Conservation (phyloP, 805 yeast species). For the Saturnispora galanensis region DNA sequence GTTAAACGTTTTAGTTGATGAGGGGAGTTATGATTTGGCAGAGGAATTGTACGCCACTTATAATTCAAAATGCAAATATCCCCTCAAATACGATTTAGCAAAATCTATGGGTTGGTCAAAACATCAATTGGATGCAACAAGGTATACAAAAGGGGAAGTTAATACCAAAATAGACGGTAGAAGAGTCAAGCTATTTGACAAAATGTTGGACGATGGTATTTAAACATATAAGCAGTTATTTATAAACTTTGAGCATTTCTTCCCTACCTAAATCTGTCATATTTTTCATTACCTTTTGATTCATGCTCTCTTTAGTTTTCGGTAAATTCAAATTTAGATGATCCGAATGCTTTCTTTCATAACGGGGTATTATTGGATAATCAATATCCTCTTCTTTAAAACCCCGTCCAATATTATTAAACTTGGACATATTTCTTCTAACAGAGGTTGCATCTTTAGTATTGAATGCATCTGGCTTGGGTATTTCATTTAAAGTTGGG, state of each 20-base stretch:
- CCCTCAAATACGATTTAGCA: conserved; percentile 6
- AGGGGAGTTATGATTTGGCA: conserved; percentile 8
- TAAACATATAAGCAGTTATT: not conserved
- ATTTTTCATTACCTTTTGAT: conserved; percentile 6
- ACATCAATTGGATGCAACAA: not conserved
- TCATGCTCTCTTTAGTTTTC: not conserved
- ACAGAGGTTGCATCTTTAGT: conserved; percentile 4
- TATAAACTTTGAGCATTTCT: conserved; percentile 11
- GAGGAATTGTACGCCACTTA: conserved; percentile 11
- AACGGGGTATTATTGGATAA: conserved; percentile 1
- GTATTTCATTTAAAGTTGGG: no score
- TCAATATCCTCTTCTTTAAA: conserved; percentile 1
- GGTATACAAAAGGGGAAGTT: conserved; percentile 6
- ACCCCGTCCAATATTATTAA: not conserved
- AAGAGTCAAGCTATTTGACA: conserved; percentile 16
- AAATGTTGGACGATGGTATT: conserved; percentile 3
- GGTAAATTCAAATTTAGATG: not conserved
- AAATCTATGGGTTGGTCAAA: conserved; percentile 6
- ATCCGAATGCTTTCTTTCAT: not conserved
- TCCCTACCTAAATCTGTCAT: conserved; percentile 12
- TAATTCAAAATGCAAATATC: conserved; percentile 1
- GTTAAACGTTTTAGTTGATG: conserved; percentile 7
- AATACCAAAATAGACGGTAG: conserved; percentile 13
- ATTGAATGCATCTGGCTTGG: conserved; percentile 1
- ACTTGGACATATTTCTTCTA: not conserved